phyloP scores from a whole-genome alignment of 2,329 filamentous ascomycete species.

The Ceratocystis lukuohia region DNA sequence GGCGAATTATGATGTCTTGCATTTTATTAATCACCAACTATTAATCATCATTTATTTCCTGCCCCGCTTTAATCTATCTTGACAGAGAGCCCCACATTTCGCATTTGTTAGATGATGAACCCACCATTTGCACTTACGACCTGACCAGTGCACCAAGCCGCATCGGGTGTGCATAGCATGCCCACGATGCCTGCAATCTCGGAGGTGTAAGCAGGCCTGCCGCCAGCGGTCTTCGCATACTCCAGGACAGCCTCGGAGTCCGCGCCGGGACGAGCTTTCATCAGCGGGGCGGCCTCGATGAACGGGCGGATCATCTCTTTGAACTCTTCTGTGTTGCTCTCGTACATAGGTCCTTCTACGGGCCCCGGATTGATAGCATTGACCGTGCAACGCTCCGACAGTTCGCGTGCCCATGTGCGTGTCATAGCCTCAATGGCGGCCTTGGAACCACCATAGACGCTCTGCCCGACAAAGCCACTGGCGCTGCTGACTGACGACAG shows the following conservation, averaged over 20 bases:
- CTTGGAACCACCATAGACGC: constrained; percentile 45
- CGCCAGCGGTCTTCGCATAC: constrained; percentile 20
- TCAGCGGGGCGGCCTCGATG: constrained; percentile 46
- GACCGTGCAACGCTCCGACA: constrained; percentile 39
- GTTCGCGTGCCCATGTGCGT: constrained; percentile 44
- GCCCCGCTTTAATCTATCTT: constrained; percentile 17
- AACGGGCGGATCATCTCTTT: constrained; percentile 31
- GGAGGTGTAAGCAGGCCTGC: constrained; percentile 21
- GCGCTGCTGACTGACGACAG: constrained; percentile 42
- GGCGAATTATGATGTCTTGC: not conserved
- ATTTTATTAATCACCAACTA: not conserved
- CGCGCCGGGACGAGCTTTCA: constrained; percentile 34
- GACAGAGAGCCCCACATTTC: constrained; percentile 19
- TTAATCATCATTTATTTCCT: too few relatives aligned
- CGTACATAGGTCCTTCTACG: constrained; percentile 41
- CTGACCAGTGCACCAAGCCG: constrained; percentile 66
- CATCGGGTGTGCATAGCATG: constrained; percentile 42
- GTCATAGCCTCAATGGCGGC: constrained; percentile 47
- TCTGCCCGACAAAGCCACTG: constrained; percentile 40
- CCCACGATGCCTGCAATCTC: constrained; percentile 22
- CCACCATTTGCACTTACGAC: constrained; percentile 72
- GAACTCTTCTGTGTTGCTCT: constrained; percentile 31
- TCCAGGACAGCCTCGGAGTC: constrained; percentile 20
- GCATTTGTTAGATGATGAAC: constrained; percentile 32
- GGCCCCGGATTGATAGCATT: constrained; percentile 46